Evolutionary conservation across 805 yeast species (phyloP).

Genomic region (Lachancea fermentati): DNA sequence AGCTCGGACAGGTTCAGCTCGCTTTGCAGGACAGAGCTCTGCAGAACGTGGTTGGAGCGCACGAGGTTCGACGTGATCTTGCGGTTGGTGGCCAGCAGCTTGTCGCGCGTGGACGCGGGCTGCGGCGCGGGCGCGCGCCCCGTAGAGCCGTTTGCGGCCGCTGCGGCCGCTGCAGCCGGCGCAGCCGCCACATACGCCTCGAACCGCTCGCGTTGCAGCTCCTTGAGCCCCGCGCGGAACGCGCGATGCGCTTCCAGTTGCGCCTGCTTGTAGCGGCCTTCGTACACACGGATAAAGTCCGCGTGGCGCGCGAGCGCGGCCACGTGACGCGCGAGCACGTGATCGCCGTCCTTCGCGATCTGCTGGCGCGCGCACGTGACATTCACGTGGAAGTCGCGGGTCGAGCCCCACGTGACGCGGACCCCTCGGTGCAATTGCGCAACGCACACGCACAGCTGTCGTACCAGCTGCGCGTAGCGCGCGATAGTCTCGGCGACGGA

Average conservation of each 20-base stretch:
- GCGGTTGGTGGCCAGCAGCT: constrained; percentile 24
- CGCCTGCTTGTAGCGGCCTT: constrained; percentile 3
- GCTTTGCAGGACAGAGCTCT: constrained; percentile 31
- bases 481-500: neutral
- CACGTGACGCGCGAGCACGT: constrained; percentile 1
- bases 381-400: neutral
- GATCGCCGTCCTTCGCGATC: neutral
- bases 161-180: neutral
- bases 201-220: constrained; percentile 4
- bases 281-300: constrained; percentile 5
- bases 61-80: constrained; percentile 28
- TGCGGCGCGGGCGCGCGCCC: constrained; percentile 1
- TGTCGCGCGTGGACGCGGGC: constrained; percentile 19
- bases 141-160: neutral
- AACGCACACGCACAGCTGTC: constrained; percentile 4
- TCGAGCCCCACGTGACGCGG: constrained; percentile 1
- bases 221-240: constrained; percentile 5
- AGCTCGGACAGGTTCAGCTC: constrained; percentile 32
- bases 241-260: constrained; percentile 3
- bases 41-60: constrained; percentile 30
- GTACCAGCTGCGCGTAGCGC: constrained; percentile 4
- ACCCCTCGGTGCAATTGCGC: constrained; percentile 6
- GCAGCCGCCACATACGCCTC: neutral
- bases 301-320: constrained; percentile 2
- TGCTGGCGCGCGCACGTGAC: neutral